phyloP scores from a whole-genome alignment of 2,329 filamentous ascomycete species.

The Orbilia javanica region DNA sequence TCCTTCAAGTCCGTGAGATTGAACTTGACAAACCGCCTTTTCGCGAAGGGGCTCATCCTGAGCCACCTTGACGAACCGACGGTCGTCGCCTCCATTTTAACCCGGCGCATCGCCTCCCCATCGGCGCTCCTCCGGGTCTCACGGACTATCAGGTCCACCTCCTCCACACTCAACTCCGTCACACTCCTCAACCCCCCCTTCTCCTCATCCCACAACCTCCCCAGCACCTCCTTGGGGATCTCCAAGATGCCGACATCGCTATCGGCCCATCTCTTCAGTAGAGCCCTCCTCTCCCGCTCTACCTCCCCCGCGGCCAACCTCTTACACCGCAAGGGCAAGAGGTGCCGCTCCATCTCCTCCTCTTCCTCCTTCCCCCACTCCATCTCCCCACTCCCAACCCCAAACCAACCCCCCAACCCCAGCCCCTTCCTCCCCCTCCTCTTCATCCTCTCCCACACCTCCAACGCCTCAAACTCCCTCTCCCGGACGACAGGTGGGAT shows the following conservation, averaged over 20 bases:
- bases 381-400: not conserved
- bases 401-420: not conserved
- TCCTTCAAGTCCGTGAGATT: constrained; percentile 12
- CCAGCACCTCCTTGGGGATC: not conserved
- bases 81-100: constrained; percentile 4
- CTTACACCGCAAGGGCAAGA: constrained; percentile 7
- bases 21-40: not conserved
- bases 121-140: not conserved
- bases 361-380: not conserved
- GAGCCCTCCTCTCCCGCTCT: not conserved
- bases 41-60: constrained; percentile 11
- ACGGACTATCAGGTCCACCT: constrained; percentile 7
- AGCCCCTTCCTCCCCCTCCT: not conserved
- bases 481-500: not conserved
- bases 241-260: constrained; percentile 8
- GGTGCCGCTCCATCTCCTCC: not conserved
- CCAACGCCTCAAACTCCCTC: not conserved
- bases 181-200: not conserved
- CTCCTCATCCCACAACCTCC: not conserved
- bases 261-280: not conserved
- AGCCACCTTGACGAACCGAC: constrained; percentile 9
- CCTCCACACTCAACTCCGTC: not conserved
- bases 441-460: not conserved
- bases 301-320: not conserved
- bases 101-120: not conserved